phyloP scores from a whole-genome alignment of 2,329 filamentous ascomycete genomes.

The Lasiodiplodia sp. region DNA sequence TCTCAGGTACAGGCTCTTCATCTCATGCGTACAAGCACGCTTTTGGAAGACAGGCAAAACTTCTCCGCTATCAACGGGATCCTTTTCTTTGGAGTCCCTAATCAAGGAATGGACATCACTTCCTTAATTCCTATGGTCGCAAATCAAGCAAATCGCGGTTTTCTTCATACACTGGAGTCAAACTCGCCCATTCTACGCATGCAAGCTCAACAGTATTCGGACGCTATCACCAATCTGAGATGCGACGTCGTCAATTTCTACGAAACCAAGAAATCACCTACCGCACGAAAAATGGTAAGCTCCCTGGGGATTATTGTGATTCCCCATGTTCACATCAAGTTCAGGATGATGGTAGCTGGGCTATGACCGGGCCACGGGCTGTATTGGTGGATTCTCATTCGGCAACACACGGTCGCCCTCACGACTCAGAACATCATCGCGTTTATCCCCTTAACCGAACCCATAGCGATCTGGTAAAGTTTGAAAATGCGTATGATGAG shows the following conservation, averaged over 20 bases:
- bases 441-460: background rate
- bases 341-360: too few species aligned
- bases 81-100: background rate
- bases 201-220: background rate
- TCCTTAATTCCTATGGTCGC: background rate
- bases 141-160: background rate
- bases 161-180: background rate
- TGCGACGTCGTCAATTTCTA: background rate
- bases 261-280: background rate
- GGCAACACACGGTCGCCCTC: background rate
- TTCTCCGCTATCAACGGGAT: background rate
- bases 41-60: background rate
- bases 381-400: background rate
- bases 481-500: background rate
- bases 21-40: background rate
- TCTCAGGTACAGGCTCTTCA: background rate
- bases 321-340: too few species aligned
- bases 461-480: background rate
- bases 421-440: background rate
- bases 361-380: too few species aligned
- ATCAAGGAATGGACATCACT: background rate
- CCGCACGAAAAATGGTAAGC: background rate
- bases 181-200: background rate
- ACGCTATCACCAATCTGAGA: background rate
- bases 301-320: background rate